phyloP scores from a whole-genome alignment of 2,329 filamentous ascomycete species.

The Diplodia seriata region DNA sequence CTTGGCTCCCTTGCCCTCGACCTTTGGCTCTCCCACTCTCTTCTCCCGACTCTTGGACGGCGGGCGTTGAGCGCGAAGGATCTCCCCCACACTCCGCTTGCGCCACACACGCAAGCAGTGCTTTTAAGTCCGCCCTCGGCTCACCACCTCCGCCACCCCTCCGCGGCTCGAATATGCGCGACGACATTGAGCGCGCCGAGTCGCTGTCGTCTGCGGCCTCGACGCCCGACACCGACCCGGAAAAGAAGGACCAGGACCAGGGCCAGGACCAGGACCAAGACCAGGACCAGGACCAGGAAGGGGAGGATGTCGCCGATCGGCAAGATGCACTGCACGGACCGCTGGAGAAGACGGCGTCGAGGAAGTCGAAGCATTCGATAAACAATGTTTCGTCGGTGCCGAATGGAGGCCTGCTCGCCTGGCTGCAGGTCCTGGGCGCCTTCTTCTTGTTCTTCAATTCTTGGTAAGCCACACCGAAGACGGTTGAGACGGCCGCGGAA shows the following conservation, averaged over 20 bases:
- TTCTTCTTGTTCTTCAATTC: conserved; percentile 59
- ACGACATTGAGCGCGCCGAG: conserved; percentile 29
- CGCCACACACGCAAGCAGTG: conserved; percentile 10
- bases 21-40: not conserved
- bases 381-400: conserved; percentile 54
- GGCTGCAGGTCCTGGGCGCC: conserved; percentile 56
- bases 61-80: not conserved
- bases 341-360: conserved; percentile 19
- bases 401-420: conserved; percentile 55
- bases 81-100: not conserved
- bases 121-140: too few species aligned
- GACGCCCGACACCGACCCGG: conserved; percentile 11
- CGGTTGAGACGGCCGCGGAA: not conserved
- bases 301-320: not conserved
- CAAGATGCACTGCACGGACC: not conserved
- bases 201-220: conserved; percentile 14
- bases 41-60: not conserved
- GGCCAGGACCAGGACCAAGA: not conserved
- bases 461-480: conserved; percentile 44
- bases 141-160: too few species aligned
- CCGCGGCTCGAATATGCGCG: conserved; percentile 5
- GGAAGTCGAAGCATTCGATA: conserved; percentile 41
- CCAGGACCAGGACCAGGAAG: conserved; percentile 19
- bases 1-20: not conserved
- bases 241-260: conserved; percentile 21